Evolutionary conservation across 768 basidiomycete species (phyloP).

Genomic region (Lactarius vividus): DNA sequence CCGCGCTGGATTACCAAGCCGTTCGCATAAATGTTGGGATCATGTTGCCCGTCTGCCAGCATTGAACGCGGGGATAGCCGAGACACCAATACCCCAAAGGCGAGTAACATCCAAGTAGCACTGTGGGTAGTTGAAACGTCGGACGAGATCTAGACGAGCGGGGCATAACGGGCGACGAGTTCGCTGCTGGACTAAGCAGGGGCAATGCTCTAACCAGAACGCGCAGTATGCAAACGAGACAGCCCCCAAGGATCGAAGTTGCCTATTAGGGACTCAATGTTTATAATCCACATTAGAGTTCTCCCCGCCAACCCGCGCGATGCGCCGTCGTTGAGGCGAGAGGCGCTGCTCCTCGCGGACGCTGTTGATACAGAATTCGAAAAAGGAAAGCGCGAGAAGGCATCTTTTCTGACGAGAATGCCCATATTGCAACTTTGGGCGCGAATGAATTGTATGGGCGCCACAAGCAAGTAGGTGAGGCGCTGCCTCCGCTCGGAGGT

Average conservation of each 20-base stretch:
- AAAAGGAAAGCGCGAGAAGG: background rate
- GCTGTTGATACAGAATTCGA: background rate
- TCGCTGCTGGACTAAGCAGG: background rate
- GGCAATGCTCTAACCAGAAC: background rate
- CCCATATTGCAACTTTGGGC: background rate
- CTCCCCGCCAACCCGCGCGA: background rate
- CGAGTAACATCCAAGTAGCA: background rate
- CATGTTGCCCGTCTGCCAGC: background rate
- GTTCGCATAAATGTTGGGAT: background rate
- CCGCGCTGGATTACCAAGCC: background rate
- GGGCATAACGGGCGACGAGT: background rate
- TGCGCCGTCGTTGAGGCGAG: background rate
- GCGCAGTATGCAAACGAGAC: background rate
- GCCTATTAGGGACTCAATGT: background rate
- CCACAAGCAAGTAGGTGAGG: background rate
- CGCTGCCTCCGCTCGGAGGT: background rate
- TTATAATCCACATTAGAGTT: background rate
- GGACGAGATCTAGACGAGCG: background rate
- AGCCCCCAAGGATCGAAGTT: background rate
- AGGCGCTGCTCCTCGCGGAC: background rate
- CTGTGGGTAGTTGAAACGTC: background rate
- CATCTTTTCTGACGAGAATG: background rate
- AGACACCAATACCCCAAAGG: background rate
- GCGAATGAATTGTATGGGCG: background rate
- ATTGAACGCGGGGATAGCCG: background rate